phyloP scores from a whole-genome alignment of 202 grass and related monocot genomes.

The Saccharum hybrid region DNA sequence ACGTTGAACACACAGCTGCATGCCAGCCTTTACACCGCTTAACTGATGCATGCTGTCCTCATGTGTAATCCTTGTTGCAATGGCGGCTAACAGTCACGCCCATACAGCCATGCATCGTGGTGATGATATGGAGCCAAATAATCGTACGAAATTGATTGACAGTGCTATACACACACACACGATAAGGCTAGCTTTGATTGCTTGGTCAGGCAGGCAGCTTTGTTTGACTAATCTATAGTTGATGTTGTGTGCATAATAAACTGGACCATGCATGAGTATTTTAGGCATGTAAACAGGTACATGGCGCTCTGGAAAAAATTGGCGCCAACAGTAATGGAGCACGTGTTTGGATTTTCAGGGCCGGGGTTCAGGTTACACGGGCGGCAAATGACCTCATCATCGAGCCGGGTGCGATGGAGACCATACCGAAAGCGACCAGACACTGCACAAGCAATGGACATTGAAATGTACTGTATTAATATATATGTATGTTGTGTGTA shows the following conservation, averaged over 20 bases:
- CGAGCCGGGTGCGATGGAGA: not conserved
- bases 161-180: too few species aligned
- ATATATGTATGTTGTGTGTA: too few species aligned
- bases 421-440: not conserved
- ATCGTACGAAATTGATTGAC: too few species aligned
- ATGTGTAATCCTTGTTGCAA: not conserved
- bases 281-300: not conserved
- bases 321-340: not conserved
- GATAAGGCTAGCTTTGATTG: too few species aligned
- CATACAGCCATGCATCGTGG: too few species aligned
- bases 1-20: too few species aligned
- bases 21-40: too few species aligned
- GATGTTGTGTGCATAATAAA: not conserved
- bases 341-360: not conserved
- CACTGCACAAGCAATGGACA: not conserved
- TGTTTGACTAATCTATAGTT: slow-evolving; percentile 29
- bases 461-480: not conserved
- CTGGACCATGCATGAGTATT: not conserved
- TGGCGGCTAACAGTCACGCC: not conserved
- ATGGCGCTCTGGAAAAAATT: not conserved
- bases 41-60: too few species aligned
- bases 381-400: not conserved
- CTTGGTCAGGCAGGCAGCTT: not conserved
- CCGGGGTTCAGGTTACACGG: not conserved
- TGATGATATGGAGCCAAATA: too few species aligned